A percentile compares a stretch with the other conserved stretches of the same genome.
phyloP scores from a whole-genome alignment of 2,329 filamentous ascomycete genomes.

The Sclerotiophoma versabilis region DNA sequence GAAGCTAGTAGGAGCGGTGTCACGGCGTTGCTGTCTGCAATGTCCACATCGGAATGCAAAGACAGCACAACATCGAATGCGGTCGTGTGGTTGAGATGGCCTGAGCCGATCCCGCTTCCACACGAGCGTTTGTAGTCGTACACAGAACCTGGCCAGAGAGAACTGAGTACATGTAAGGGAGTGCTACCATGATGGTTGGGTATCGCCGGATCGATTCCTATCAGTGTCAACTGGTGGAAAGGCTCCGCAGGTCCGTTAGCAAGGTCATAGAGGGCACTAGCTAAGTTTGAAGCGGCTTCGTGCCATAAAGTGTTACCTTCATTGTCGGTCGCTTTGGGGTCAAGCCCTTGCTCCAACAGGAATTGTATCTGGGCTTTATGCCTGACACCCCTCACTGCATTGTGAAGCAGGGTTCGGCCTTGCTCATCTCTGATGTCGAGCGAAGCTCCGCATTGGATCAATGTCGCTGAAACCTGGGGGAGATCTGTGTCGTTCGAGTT shows the following conservation, averaged over 20 bases:
- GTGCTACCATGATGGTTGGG: neutral
- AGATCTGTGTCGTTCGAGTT: neutral
- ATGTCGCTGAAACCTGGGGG: neutral
- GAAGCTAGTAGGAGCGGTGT: neutral
- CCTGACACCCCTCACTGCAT: neutral
- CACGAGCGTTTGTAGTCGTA: neutral
- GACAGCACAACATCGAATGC: neutral
- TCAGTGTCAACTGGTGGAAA: neutral
- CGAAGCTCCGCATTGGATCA: neutral
- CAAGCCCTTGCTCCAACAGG: neutral
- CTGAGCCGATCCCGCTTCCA: neutral
- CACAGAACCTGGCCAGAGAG: neutral
- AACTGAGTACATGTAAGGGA: neutral
- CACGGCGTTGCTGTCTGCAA: neutral
- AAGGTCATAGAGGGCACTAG: neutral
- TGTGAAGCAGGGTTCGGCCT: neutral
- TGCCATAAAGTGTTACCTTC: neutral
- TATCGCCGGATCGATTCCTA: neutral
- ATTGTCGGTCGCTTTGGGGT: neutral
- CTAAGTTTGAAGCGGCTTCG: neutral
- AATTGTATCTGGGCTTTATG: neutral
- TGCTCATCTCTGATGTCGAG: neutral
- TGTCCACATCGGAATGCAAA: neutral
- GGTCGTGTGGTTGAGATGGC: neutral
- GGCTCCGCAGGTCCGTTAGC: neutral